These are phyloP conservation scores for Paraphysoderma sedebokerense DNA, from an alignment of 371 early-diverging fungal species.

Conservation along the genomic window DNA sequence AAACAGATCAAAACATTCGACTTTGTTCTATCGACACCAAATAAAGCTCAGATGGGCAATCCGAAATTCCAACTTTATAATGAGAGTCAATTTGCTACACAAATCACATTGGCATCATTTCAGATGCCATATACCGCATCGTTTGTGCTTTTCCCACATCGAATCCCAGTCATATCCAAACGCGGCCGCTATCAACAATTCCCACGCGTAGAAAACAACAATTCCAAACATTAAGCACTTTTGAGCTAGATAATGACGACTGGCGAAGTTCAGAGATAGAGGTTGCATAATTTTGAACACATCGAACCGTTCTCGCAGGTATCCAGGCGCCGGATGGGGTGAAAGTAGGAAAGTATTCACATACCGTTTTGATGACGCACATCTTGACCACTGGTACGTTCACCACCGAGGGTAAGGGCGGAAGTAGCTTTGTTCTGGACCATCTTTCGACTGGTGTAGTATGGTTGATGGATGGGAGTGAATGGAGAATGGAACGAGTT, in stretches of 20 bases:
- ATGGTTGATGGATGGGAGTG: too few relatives aligned
- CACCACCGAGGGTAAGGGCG: conserved; percentile 40
- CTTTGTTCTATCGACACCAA: conserved; percentile 31
- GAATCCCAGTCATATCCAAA: too few relatives aligned
- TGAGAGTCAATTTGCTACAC: neutral
- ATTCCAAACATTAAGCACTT: conserved; percentile 1
- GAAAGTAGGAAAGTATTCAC: neutral
- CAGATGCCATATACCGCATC: too few relatives aligned
- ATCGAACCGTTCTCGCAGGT: neutral
- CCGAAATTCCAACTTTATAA: neutral
- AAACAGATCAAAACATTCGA: neutral
- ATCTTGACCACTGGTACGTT: conserved; percentile 82
- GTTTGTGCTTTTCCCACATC: too few relatives aligned
- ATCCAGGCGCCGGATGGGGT: neutral
- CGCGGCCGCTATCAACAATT: too few relatives aligned
- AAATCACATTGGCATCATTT: too few relatives aligned
- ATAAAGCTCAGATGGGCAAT: neutral
- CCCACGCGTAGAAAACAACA: neutral
- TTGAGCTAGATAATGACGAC: neutral
- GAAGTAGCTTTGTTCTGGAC: conserved; percentile 1
- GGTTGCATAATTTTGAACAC: neutral
- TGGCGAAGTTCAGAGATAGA: neutral
- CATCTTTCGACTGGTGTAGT: neutral
- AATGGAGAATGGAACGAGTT: too few relatives aligned
- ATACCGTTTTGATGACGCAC: conserved; percentile 92